Evolutionary conservation across 164 flowering plant species (phyloP), one percentile per base, ranked within the genome.

Genomic region (Malania oleifera): DNA sequence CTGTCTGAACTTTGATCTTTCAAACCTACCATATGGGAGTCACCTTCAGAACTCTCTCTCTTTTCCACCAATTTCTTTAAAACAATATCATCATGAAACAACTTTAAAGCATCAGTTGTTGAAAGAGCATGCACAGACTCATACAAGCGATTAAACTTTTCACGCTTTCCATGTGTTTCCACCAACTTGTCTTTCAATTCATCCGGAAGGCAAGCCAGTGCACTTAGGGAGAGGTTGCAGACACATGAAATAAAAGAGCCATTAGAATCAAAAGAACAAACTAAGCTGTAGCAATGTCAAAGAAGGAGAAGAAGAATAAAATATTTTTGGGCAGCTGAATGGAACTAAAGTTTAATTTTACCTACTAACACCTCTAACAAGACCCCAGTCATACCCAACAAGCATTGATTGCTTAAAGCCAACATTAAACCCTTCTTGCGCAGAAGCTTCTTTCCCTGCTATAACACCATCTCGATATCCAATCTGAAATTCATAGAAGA

Each of bases 401-500:
- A 61, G 26, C 18, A 80, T 84, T 40, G 97, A 87, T 61, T 86
- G 76, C 72, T 83, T 85, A 56, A 84, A 92, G 28, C 97, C 97
- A 24, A 59, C 48, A 67, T 84, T 82, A 65, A 89, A 92, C 25
- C 98, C 97, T 55, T 82, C 90, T 63, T 92, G 97, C 29, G 88
- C 84, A 60, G 88, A 57, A 68, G 82, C 81, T 73, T 89, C 88
- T 71, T 87, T 80, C 24, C 95, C 98, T 12, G 87, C 81, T 26
- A 74, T 67, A 29, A 89, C 50, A 28, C 98, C 97, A 62, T 89
- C 98, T 44, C 92, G 91, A 63, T 89, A 92, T 48, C 96, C 98
- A 54, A 79, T 72, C 93, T 77, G 57, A 22, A 53, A 51, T 41
- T 54, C 45, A 70, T 52, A 23, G 5, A 24, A 49, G 10, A 24